A percentile compares a stretch with the other conserved stretches of the same genome.
Evolutionary conservation across 331 rosid genomes (phyloP).

Genomic region (Quercus lobata): DNA sequence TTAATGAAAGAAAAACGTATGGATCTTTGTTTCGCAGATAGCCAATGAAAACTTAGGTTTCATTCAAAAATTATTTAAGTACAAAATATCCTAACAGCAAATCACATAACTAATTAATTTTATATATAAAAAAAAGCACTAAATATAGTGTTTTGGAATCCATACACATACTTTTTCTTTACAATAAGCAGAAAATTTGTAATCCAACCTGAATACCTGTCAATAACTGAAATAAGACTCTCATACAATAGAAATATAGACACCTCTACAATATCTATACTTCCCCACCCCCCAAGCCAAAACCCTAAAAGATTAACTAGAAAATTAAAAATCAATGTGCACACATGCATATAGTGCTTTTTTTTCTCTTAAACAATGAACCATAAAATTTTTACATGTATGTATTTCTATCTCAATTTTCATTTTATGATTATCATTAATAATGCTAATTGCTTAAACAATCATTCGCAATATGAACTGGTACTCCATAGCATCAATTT

Average conservation of each 20-base stretch:
- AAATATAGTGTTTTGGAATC: not conserved
- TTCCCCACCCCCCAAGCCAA: not conserved
- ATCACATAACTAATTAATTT: not conserved
- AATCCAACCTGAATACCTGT: not conserved
- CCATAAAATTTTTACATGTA: not conserved
- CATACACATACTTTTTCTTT: not conserved
- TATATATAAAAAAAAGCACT: too few species aligned
- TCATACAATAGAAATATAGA: not conserved
- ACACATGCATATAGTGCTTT: not conserved
- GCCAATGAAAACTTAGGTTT: not conserved
- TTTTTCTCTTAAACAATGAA: not conserved
- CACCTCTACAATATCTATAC: not conserved
- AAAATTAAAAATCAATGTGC: not conserved
- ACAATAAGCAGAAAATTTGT: not conserved
- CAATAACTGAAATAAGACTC: not conserved
- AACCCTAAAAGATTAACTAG: not conserved
- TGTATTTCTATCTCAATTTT: not conserved
- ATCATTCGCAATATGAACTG: not conserved
- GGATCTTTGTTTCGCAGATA: not conserved
- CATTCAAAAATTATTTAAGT: not conserved
- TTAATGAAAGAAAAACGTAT: not conserved
- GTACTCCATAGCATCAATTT: not conserved
- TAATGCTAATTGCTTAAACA: not conserved
- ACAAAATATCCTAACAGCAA: not conserved
- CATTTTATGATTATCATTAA: not conserved